Evolutionary conservation across 202 grass and related monocot genomes (phyloP).

Genomic region (Cymbopogon flexuosus): DNA sequence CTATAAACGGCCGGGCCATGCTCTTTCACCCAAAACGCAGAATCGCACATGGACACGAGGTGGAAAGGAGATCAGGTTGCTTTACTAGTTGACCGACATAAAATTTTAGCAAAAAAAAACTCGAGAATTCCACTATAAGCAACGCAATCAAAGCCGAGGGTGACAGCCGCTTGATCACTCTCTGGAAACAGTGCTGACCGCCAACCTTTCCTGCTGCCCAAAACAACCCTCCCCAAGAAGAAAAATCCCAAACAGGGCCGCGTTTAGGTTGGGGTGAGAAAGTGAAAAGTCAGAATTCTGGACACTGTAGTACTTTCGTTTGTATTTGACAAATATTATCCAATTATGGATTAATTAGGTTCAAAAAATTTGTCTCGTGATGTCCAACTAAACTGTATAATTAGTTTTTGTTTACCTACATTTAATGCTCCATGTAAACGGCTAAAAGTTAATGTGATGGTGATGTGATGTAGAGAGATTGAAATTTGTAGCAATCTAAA

Average conservation of each 20-base stretch:
- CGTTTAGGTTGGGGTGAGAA: too few species aligned
- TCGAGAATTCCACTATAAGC: not conserved
- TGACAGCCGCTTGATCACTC: slow-evolving; percentile 9
- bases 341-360: too few species aligned
- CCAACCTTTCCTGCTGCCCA: not conserved
- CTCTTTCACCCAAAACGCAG: not conserved
- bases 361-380: too few species aligned
- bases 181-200: not conserved
- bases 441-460: too few species aligned
- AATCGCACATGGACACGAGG: not conserved
- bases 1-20: not conserved
- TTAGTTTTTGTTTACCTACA: too few species aligned
- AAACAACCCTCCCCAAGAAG: not conserved
- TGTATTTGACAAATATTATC: too few species aligned
- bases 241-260: not conserved
- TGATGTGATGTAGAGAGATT: too few species aligned
- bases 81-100: not conserved
- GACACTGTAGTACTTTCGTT: too few species aligned
- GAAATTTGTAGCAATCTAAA: too few species aligned
- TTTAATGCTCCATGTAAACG: too few species aligned
- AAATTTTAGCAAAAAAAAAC: not conserved
- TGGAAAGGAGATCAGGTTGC: not conserved
- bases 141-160: slow-evolving; percentile 24
- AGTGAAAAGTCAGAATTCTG: too few species aligned
- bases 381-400: too few species aligned